Conservation (phyloP, 345 rosid genomes). For the Aquilaria malaccensis region DNA sequence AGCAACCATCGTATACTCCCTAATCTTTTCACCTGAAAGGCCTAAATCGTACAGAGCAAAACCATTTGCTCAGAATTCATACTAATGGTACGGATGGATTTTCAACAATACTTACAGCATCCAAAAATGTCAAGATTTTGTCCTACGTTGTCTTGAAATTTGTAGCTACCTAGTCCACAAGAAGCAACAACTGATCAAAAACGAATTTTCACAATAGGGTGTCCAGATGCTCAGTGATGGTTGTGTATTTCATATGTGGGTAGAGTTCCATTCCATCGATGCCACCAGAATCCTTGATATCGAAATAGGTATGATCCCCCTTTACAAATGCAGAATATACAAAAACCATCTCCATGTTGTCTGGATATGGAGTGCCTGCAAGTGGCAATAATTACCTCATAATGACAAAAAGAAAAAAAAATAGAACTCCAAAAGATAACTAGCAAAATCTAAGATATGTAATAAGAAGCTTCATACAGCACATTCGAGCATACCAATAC, state of each 20-base stretch:
- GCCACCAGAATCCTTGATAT: slow-evolving; percentile 30
- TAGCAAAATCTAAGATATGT: background rate
- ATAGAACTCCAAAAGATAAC: background rate
- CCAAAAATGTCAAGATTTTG: too few relatives aligned
- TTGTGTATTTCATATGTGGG: slow-evolving; percentile 44
- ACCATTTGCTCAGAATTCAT: too few relatives aligned
- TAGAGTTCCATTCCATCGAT: slow-evolving; percentile 41
- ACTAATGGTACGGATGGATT: too few relatives aligned
- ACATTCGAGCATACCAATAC: background rate
- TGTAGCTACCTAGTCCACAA: too few relatives aligned
- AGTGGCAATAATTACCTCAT: background rate
- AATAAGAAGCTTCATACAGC: background rate
- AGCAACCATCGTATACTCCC: too few relatives aligned
- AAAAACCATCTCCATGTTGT: slow-evolving; percentile 37
- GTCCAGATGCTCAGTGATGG: slow-evolving; percentile 33
- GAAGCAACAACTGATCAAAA: background rate
- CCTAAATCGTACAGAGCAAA: too few relatives aligned
- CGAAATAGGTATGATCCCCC: slow-evolving; percentile 54
- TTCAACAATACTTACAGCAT: too few relatives aligned
- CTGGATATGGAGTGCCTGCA: slow-evolving; percentile 59
- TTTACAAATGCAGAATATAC: slow-evolving; percentile 45
- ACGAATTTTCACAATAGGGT: slow-evolving; percentile 19
- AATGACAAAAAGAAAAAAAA: background rate
- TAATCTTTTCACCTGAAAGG: too few relatives aligned
- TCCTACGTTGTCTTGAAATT: too few relatives aligned